Base-by-base conservation (phyloP, 2,329 filamentous ascomycete species). In the Talaromyces pinophilus region DNA sequence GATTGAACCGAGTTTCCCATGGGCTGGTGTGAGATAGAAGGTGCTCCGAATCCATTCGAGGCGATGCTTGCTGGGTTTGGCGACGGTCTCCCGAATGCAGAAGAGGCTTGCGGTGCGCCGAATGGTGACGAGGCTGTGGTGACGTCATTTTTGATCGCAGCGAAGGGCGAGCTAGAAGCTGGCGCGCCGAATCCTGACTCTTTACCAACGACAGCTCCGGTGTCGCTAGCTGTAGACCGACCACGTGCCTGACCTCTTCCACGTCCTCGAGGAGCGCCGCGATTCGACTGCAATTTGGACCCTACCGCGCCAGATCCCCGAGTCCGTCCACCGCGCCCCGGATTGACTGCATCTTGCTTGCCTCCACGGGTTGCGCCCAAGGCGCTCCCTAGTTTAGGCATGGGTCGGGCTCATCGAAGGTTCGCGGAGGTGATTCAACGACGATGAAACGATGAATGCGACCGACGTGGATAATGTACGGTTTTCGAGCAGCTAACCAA, bases 1-100 rank as follows among this genome's bases (percentile, higher is more conserved):
- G 67, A 54, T 63, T 71, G 68, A 19, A 70, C 60, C 11, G 55
- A 59, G 28, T 46, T 61, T 7, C 59, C 66, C 33, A 62, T 61
- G 38, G 60, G 46, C 38, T 63, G 35, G 54, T 67, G 64, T 13
- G 69, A 42, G 52, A 46, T 63, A 28, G 72, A 69, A 48, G 68
- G 68, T 13, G 52, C 57, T 57, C 64, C 69, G 48, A 70, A 71
- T 19, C 63, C 42, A 62, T 50, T 65, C n/a, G 68, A 59, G 38
- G 40, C 62, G 13, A 69, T 67, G 13, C 67, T 67, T 17, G 67
- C 69, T 15, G 72, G 46, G 64, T 73, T 72, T 13, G 72, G 67
- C 25, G 74, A 71, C 15, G 66, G 57, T 35, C 35, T 66, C 33
- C 59, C 57, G 22, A 62, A 64, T 7, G 48, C 55, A 28, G 62